Evolutionary conservation across 2,329 filamentous ascomycete species (phyloP).

Genomic region (Pyrenochaeta sp.): DNA sequence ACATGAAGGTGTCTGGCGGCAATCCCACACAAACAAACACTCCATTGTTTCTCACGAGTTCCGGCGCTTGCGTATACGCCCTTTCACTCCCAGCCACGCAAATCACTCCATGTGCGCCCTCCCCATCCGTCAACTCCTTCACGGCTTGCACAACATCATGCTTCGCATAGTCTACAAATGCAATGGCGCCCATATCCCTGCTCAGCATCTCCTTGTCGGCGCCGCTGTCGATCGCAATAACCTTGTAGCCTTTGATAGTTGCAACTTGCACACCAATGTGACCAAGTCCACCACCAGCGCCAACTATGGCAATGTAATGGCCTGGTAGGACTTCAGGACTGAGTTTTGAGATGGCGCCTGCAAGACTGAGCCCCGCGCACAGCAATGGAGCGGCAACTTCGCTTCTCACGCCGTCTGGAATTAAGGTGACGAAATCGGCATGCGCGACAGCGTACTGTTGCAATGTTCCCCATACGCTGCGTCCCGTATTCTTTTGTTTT

Average conservation of each 20-base stretch:
- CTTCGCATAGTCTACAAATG: slow-evolving; percentile 81
- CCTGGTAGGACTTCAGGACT: slow-evolving; percentile 77
- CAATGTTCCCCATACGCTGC: slow-evolving; percentile 46
- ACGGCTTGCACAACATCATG: slow-evolving; percentile 53
- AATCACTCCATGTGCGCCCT: slow-evolving; percentile 58
- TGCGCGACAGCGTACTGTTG: slow-evolving; percentile 48
- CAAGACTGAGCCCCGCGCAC: slow-evolving; percentile 64
- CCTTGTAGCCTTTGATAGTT: slow-evolving; percentile 83
- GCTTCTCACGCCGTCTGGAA: slow-evolving; percentile 48
- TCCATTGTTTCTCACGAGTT: slow-evolving; percentile 55
- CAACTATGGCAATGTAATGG: slow-evolving; percentile 81
- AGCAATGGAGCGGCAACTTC: slow-evolving; percentile 48
- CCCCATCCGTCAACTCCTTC: slow-evolving; percentile 50
- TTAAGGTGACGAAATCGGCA: slow-evolving; percentile 41
- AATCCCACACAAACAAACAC: slow-evolving; percentile 59
- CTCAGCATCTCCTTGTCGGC: slow-evolving; percentile 79
- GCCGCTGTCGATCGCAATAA: slow-evolving; percentile 85
- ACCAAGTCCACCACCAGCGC: slow-evolving; percentile 83
- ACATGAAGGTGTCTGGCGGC: slow-evolving; percentile 53
- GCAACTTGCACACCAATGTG: slow-evolving; percentile 80
- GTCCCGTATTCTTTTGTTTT: slow-evolving; percentile 53
- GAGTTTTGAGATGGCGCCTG: slow-evolving; percentile 84
- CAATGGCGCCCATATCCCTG: slow-evolving; percentile 72
- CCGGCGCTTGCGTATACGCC: slow-evolving; percentile 56
- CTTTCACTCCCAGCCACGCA: slow-evolving; percentile 57